These are phyloP conservation scores for Cardamine occulta DNA, from an alignment of 345 rosid species.

Conservation along the genomic window DNA sequence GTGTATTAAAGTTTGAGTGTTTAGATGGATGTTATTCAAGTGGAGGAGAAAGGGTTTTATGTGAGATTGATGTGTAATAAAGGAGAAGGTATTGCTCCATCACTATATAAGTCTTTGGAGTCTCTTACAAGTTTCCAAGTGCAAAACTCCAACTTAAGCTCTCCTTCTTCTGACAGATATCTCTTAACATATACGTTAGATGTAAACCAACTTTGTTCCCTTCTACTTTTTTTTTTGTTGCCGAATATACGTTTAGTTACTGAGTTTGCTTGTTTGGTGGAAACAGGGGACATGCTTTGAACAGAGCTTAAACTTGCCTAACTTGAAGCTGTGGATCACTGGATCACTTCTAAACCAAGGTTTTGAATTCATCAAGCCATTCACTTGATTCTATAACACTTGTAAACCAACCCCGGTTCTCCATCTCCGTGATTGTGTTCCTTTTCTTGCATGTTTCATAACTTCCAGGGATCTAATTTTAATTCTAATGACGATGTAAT, in stretches of 20 bases:
- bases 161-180: conserved; percentile 54
- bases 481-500: conserved; percentile 19
- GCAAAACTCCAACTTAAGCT: conserved; percentile 69
- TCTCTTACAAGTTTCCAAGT: conserved; percentile 65
- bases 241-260: not conserved
- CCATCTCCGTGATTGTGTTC: not conserved
- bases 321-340: conserved; percentile 71
- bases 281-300: conserved; percentile 58
- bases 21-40: conserved; percentile 77
- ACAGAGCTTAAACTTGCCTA: conserved; percentile 58
- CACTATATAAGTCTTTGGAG: conserved; percentile 78
- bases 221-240: not conserved
- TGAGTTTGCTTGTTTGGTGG: not conserved
- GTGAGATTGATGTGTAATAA: conserved; percentile 60
- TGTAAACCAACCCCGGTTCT: conserved; percentile 2
- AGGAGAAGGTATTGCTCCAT: conserved; percentile 64
- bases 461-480: conserved; percentile 25
- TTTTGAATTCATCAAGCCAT: conserved; percentile 54
- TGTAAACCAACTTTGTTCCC: conserved; percentile 41
- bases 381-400: conserved; percentile 24
- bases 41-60: conserved; percentile 74
- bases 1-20: not conserved
- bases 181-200: conserved; percentile 62
- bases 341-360: conserved; percentile 82
- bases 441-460: conserved; percentile 14